Evolutionary conservation across 176 grass and related monocot species (phyloP).

Genomic region (Alopecurus myosuroides): DNA sequence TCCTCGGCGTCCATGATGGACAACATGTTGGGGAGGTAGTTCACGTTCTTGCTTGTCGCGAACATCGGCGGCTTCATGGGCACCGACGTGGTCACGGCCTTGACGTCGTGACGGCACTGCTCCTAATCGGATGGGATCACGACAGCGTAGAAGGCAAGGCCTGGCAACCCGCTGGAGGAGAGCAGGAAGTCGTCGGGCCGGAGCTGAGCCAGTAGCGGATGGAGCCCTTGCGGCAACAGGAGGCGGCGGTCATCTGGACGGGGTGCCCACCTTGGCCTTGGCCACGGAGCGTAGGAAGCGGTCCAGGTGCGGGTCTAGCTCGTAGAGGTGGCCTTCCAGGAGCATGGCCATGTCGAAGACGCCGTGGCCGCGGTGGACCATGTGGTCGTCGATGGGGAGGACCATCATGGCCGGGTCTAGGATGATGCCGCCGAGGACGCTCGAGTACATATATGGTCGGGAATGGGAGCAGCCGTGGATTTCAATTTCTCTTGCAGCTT

Average conservation of each 20-base stretch:
- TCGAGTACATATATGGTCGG: constrained; percentile 89
- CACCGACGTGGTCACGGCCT: constrained; percentile 58
- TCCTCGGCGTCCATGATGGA: constrained; percentile 88
- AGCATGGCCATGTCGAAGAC: constrained; percentile 95
- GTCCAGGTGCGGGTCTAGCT: constrained; percentile 76
- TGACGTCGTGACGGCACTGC: constrained; percentile 60
- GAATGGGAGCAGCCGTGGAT: neutral
- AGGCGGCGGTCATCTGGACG: constrained; percentile 78
- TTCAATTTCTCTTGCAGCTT: constrained; percentile 55
- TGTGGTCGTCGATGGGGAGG: constrained; percentile 83
- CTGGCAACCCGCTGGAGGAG: constrained; percentile 39
- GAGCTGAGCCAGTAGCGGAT: constrained; percentile 76
- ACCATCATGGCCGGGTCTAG: constrained; percentile 76
- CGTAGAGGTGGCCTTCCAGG: constrained; percentile 73
- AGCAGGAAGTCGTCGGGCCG: constrained; percentile 77
- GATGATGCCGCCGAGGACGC: constrained; percentile 62
- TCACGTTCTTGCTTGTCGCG: constrained; percentile 83
- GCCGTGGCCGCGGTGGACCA: constrained; percentile 86
- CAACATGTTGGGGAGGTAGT: constrained; percentile 90
- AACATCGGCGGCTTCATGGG: constrained; percentile 91
- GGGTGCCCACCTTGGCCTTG: constrained; percentile 44
- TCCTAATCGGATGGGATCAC: constrained; percentile 57
- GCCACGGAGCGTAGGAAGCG: constrained; percentile 77
- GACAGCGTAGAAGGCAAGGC: constrained; percentile 72
- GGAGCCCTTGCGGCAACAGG: constrained; percentile 66